A percentile compares a stretch with the other conserved stretches of the same genome.
Evolutionary conservation across 148 eudicot genomes (phyloP).

Genomic region (Nepenthes mirabilis): DNA sequence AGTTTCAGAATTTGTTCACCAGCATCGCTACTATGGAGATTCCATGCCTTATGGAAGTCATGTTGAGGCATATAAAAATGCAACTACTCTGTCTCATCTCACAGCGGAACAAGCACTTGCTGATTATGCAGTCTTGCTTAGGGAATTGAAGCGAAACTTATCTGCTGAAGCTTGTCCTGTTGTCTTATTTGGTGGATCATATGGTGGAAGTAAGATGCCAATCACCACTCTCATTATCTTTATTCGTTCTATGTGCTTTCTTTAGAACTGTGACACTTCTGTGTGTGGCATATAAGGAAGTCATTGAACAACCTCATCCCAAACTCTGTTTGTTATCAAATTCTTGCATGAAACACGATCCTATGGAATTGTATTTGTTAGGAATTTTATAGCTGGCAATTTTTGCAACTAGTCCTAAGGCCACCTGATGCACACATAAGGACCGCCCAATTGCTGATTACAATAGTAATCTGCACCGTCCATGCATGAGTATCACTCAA

Average conservation of each 20-base stretch:
- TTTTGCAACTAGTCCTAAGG: too few species aligned
- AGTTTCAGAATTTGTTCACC: constrained; percentile 1
- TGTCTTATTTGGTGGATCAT: constrained; percentile 91
- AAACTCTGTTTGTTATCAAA: too few species aligned
- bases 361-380: too few species aligned
- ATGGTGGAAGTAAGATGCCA: constrained; percentile 74
- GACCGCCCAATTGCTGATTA: too few species aligned
- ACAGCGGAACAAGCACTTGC: constrained; percentile 91
- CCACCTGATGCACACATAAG: too few species aligned
- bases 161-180: constrained; percentile 92
- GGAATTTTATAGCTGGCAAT: too few species aligned
- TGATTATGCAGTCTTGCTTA: constrained; percentile 66
- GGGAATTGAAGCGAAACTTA: constrained; percentile 51
- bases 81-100: constrained; percentile 50
- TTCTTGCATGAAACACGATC: too few species aligned
- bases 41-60: constrained; percentile 83
- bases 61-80: constrained; percentile 58
- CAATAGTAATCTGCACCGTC: too few species aligned
- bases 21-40: constrained; percentile 96
- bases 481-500: too few species aligned
- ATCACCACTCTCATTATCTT: background rate
- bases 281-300: background rate
- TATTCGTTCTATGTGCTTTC: background rate
- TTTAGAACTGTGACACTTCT: background rate
- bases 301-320: too few species aligned